Base-by-base conservation (phyloP, 495 filamentous ascomycete genomes). In the Annulohypoxylon bovei region DNA sequence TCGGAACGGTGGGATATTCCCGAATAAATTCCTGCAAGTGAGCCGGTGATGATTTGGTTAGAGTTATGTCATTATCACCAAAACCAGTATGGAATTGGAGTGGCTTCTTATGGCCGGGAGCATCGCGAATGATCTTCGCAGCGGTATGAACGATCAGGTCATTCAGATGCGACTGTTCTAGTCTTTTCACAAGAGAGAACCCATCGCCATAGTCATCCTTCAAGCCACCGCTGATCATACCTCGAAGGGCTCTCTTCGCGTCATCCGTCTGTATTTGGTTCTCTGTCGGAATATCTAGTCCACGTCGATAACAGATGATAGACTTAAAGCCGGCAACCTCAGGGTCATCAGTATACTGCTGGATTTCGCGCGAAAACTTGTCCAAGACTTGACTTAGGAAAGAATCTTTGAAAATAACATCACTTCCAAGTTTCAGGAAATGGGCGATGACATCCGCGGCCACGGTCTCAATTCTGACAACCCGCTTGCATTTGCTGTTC, bases 61-160 rank as follows among this genome's bases (percentile, higher is more conserved):
- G 82, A 4, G 82, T 86, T 55, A 97, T 90, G 78, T 96, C 93
- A 67, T 90, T 92, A 71, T 97, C 93, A 0, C 93, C 94, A 1
- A 97, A 83, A 0, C 94, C 94, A 0, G 92, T 95, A 71, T 97
- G 93, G 63, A 97, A 92, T 72, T 97, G 93, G 28, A 97, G 75
- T 1, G 94, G 92, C 72, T 95, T 95, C 62, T 81, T 85, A 11
- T 73, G 76, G 25, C 60, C 68, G 60, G 67, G 63, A 65, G 23
- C 46, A 23, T 83, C 79, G 6, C 78, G 76, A 35, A 92, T 85
- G 11, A 87, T 60, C 32, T 78, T 71, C 5, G 83, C 90, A 22
- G 73, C 83, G 62, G 75, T 78, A 66, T 88, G 84, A 7, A 97
- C 88, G 14, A 95, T 74, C 70, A 88, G 83, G 57, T 90, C 85